Evolutionary conservation across 495 filamentous ascomycete species (phyloP), one percentile per base, ranked within the genome.

Genomic region (Viridothelium virens): DNA sequence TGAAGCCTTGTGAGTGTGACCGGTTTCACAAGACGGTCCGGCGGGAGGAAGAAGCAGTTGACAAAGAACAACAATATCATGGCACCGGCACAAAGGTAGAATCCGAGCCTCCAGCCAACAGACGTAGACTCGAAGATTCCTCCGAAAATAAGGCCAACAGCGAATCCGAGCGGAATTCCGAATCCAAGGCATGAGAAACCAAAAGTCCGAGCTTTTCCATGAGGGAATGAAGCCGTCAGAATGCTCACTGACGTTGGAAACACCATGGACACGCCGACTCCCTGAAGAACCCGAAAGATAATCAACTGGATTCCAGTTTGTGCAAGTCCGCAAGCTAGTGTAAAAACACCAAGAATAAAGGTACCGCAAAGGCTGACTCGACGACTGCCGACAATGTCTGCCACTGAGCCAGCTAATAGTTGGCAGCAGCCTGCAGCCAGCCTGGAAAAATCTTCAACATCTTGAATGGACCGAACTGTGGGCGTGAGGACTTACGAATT

Each of bases 81-180:
- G 2, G 77, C 77, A 41, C 74, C 75, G 1, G 67, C 69, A 34
- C 39, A 61, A 47, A 83, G 72, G 66, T 83, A 84, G 66, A 76
- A 86, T 1, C 79, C 80, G 53, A 71, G 77, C 14, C 81, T 64
- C 83, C 81, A 85, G 6, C 80, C 80, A 61, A 81, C 72, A 9
- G 41, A 46, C 0, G 69, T 74, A 5, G 81, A 70, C 2, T 79
- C 70, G 56, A 86, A 81, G 6, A 85, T 66, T 6, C 85, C 83
- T 31, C 80, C 82, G 2, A 86, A 70, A 0, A 86, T 76, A 1
- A 87, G 73, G 0, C 84, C 84, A 9, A 84, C 46, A 0, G 79
- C 78, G 71, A 82, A 86, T 2, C 84, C 85, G 25, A 86, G 47
- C 0, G 81, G 81, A 64, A 80, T 77, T 2, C 78, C 80, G 3